A percentile compares a stretch with the other conserved stretches of the same genome.
phyloP scores from a whole-genome alignment of 345 rosid species.

The Gossypium longicalyx region DNA sequence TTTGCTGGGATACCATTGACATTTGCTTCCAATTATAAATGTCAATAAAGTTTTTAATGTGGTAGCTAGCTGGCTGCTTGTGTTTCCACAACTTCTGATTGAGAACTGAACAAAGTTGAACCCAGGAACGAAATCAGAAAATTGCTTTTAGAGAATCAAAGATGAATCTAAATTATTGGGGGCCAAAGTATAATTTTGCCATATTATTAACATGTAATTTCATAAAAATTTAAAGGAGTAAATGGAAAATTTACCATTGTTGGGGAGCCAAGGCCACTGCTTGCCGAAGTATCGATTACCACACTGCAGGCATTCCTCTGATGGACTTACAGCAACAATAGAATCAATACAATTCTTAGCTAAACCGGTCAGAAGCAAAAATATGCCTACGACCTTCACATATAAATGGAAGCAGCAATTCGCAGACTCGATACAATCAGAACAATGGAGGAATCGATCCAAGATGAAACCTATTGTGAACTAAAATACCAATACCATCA shows the following conservation, averaged over 20 bases:
- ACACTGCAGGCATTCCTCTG: neutral
- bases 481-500: too few species aligned
- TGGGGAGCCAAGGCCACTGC: too few species aligned
- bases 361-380: too few species aligned
- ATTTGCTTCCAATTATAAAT: neutral
- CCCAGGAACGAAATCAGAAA: neutral
- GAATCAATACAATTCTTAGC: neutral
- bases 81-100: neutral
- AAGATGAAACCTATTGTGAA: neutral
- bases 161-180: too few species aligned
- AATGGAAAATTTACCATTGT: too few species aligned
- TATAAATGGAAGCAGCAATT: too few species aligned
- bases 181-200: too few species aligned
- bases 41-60: neutral
- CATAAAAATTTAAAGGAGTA: too few species aligned
- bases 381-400: too few species aligned
- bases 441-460: neutral
- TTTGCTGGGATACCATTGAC: neutral
- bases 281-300: neutral
- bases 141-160: too few species aligned
- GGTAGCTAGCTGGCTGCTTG: slow-evolving; percentile 3
- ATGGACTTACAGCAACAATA: neutral
- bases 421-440: too few species aligned
- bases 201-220: too few species aligned
- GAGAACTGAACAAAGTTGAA: neutral